phyloP scores from a whole-genome alignment of 352 stramenopile species.

The Chrysophaeum taylorii region DNA sequence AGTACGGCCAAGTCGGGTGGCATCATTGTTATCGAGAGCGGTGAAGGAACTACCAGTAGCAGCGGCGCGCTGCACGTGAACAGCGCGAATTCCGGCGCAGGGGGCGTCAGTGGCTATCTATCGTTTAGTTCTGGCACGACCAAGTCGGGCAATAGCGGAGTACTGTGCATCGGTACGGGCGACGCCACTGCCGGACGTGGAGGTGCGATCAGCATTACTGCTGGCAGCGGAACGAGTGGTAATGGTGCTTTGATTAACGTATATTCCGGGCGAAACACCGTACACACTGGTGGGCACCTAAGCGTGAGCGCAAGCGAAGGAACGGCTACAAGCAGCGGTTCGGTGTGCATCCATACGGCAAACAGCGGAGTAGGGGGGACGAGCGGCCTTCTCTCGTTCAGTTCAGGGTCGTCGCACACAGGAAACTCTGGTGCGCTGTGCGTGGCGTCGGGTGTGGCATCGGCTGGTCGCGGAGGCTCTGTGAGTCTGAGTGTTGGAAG shows the following conservation, averaged over 20 bases:
- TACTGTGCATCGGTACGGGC: neutral
- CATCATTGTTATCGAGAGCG: no score
- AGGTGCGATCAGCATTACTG: neutral
- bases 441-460: no score
- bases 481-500: no score
- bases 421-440: constrained; percentile 20
- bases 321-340: neutral
- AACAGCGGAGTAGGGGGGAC: neutral
- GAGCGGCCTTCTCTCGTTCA: constrained; percentile 16
- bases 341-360: neutral
- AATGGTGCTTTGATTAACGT: neutral
- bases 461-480: no score
- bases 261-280: neutral
- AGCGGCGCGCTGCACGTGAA: constrained; percentile 17
- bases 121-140: neutral
- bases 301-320: neutral
- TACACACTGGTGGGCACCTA: neutral
- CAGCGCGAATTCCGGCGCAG: neutral
- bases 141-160: neutral
- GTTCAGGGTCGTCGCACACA: constrained; percentile 16
- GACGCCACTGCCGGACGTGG: neutral
- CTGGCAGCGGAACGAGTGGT: neutral
- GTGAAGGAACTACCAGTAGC: constrained; percentile 6
- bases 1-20: constrained; percentile 8
- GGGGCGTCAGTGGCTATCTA: constrained; percentile 15